Conservation (phyloP, 2,329 filamentous ascomycete genomes). For the Tolypocladium endophyticum region DNA sequence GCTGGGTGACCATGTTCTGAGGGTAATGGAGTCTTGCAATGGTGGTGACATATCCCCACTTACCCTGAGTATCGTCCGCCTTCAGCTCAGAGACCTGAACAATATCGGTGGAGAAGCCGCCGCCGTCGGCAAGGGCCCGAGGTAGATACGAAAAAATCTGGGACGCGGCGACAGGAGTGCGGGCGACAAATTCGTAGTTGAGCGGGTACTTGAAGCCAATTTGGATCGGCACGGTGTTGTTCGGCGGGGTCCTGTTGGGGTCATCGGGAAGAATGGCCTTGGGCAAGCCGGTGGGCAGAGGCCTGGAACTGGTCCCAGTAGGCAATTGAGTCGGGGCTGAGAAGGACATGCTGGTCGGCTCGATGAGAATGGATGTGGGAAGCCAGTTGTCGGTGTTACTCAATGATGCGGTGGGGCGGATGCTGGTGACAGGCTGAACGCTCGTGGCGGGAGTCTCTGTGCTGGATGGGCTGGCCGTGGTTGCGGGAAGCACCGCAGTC, state of each 20-base stretch:
- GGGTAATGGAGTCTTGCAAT: constrained; percentile 62
- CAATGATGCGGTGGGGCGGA: constrained; percentile 31
- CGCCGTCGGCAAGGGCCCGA: constrained; percentile 54
- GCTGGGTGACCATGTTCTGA: constrained; percentile 51
- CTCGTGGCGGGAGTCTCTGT: constrained; percentile 6
- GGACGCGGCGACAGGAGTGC: constrained; percentile 58
- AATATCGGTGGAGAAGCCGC: constrained; percentile 43
- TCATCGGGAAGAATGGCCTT: constrained; percentile 64
- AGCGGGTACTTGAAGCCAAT: constrained; percentile 73
- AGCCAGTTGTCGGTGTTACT: constrained; percentile 36
- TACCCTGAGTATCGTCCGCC: constrained; percentile 61
- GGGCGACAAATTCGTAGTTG: constrained; percentile 76
- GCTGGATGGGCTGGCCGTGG: constrained; percentile 10
- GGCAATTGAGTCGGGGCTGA: constrained; percentile 17
- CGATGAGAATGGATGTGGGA: constrained; percentile 51
- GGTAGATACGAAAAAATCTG: constrained; percentile 82
- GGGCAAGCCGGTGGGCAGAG: constrained; percentile 58
- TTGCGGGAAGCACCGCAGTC: background rate
- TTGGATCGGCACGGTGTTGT: constrained; percentile 63
- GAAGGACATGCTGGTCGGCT: constrained; percentile 29
- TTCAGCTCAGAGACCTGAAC: constrained; percentile 61
- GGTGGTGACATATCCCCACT: constrained; percentile 72
- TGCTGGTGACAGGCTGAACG: constrained; percentile 24
- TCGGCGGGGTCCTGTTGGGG: constrained; percentile 39
- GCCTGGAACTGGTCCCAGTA: constrained; percentile 34